Conservation (phyloP, 2,329 filamentous ascomycete genomes). For the Diaporthe citri region DNA sequence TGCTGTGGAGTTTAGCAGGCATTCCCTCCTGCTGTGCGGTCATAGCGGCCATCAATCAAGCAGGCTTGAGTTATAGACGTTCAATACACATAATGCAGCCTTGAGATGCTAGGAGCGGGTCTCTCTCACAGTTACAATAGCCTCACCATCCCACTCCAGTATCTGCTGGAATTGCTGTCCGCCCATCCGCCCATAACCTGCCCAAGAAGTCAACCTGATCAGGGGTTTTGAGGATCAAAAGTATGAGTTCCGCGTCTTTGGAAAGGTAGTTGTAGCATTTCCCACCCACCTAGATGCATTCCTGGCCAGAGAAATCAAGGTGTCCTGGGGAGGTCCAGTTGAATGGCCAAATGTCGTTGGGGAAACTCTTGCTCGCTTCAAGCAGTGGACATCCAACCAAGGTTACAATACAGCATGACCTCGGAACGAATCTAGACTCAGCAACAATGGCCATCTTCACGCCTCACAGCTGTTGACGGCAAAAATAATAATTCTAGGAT, state of each 20-base stretch:
- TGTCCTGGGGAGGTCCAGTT: constrained; percentile 19
- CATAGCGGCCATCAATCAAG: too few relatives aligned
- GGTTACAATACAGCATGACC: constrained; percentile 2
- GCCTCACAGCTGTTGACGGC: not conserved
- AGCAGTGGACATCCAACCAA: constrained; percentile 30
- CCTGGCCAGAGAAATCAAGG: constrained; percentile 27
- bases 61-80: not conserved
- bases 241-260: not conserved
- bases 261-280: not conserved
- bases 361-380: constrained; percentile 31
- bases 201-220: not conserved
- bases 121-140: not conserved
- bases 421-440: not conserved
- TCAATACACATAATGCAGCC: too few relatives aligned
- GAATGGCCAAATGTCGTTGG: constrained; percentile 32
- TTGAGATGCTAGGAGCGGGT: not conserved
- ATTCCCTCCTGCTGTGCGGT: not conserved
- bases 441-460: not conserved
- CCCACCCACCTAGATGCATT: constrained; percentile 11
- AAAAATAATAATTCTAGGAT: not conserved
- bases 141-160: not conserved
- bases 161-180: not conserved
- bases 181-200: not conserved
- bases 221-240: not conserved
- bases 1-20: not conserved